Evolutionary conservation across 164 flowering plant species (phyloP).

Genomic region (Sedum album): DNA sequence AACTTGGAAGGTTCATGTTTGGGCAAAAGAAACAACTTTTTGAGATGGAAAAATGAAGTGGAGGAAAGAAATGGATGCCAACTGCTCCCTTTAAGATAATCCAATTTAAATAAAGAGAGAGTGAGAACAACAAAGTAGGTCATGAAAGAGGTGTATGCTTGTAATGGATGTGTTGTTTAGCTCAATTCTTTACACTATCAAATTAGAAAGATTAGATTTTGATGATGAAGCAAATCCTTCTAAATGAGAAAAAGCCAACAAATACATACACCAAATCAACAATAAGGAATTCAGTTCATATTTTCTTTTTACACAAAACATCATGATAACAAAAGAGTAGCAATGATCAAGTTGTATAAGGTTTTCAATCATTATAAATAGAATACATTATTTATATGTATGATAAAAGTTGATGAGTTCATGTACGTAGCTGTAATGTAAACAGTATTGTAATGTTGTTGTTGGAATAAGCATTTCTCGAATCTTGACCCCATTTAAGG

Average conservation of each 20-base stretch:
- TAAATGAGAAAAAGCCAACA: no score
- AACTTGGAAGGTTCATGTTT: constrained; percentile 9
- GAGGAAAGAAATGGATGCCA: constrained; percentile 5
- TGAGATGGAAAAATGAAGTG: background rate
- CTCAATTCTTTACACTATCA: background rate
- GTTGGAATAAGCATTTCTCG: background rate
- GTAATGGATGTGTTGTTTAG: background rate
- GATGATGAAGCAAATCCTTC: constrained; percentile 1
- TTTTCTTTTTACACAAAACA: no score
- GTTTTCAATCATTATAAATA: no score
- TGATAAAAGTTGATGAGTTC: background rate
- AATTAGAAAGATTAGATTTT: background rate
- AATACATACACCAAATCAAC: background rate
- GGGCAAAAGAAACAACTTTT: background rate
- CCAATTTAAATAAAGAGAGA: background rate
- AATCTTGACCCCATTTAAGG: background rate
- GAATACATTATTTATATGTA: no score
- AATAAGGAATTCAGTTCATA: no score
- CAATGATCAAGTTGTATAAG: no score
- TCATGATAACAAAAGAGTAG: no score
- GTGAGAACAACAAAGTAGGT: background rate
- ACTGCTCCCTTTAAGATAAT: constrained; percentile 4
- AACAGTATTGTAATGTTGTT: constrained; percentile 1
- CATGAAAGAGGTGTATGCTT: background rate
- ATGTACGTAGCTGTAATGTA: background rate